Evolutionary conservation across 2,329 filamentous ascomycete genomes (phyloP), one percentile per base, ranked within the genome.

Genomic region (Microdochium paspali): DNA sequence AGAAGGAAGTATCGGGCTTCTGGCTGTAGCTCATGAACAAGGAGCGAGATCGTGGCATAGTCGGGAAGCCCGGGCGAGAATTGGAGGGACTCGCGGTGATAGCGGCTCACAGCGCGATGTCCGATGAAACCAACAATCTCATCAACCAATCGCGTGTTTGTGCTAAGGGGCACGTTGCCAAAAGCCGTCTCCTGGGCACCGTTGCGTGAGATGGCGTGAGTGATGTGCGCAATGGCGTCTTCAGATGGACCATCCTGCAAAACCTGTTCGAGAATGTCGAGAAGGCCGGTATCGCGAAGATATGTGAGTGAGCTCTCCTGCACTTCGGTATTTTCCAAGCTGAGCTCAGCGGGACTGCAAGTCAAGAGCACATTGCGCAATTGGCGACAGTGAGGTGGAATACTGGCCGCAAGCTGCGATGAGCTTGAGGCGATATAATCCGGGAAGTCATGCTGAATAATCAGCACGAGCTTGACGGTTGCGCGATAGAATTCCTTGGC

Each of bases 401-500:
- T 85, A 58, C 80, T 82, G 56, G 86, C 84, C 68, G 85, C 90
- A 46, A 98, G 79, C 55, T 82, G 80, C 55, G 87, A 81, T 61
- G 95, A 87, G 63, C 95, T 89, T 56, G 90, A 87, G 5, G 87
- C 85, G 39, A 98, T 70, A 65, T 95, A 98, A 48, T 96, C 90
- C 0, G 91, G 87, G 66, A 89, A 97, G 64, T 98, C 93, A 61
- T 97, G 93, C 56, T 95, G 87, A 46, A 98, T 71, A 46, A 95
- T 78, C 28, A 95, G 71, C 47, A 97, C 70, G 50, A 96, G 79
- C 60, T 94, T 90, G 44, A 95, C 71, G 1, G 87, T 80, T 9
- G 85, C 89, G 51, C 88, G 84, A 64, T 95, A 96, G 51, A 95
- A 80, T 47, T 91, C 87, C 62, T 88, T 90, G 28, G 84, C 80